These are phyloP conservation scores for Tanozyma kutaoensis DNA, from an alignment of 805 yeast genomes.

Conservation along the genomic window DNA sequence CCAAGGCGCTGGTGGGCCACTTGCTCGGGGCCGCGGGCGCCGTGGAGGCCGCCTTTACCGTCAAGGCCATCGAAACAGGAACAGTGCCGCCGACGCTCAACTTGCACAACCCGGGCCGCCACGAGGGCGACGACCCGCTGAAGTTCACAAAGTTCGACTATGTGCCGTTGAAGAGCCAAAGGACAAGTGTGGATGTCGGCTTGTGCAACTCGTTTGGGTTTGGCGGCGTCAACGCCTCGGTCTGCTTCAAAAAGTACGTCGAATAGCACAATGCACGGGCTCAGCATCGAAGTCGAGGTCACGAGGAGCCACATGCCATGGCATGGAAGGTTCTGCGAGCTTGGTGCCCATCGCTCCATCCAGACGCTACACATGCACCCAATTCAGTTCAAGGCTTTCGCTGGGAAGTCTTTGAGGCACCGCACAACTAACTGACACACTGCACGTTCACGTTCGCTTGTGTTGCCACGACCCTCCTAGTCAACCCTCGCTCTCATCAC, in stretches of 20 bases:
- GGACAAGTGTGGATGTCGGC: conserved; percentile 38
- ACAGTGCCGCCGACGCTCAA: conserved; percentile 75
- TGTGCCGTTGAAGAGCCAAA: conserved; percentile 33
- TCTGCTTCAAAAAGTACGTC: conserved; percentile 37
- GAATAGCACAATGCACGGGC: too few species aligned
- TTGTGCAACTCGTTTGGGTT: conserved; percentile 90
- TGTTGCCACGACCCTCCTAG: too few species aligned
- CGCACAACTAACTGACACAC: too few species aligned
- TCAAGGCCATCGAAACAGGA: conserved; percentile 45
- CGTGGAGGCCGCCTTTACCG: conserved; percentile 75
- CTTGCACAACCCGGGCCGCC: conserved; percentile 38
- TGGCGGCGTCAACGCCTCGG: conserved; percentile 88
- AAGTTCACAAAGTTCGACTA: conserved; percentile 41
- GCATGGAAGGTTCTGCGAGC: too few species aligned
- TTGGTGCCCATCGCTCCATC: too few species aligned
- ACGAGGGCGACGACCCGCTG: conserved; percentile 20
- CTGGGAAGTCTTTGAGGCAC: too few species aligned
- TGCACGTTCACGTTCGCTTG: too few species aligned
- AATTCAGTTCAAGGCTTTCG: too few species aligned
- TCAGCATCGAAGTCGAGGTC: too few species aligned
- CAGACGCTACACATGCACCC: too few species aligned
- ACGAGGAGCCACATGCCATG: too few species aligned
- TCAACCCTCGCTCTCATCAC: too few species aligned
- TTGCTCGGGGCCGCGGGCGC: conserved; percentile 94
- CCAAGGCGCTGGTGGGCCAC: conserved; percentile 91